A percentile compares a stretch with the other conserved stretches of the same genome.
Evolutionary conservation across 768 basidiomycete genomes (phyloP).

Genomic region (Tricholoma matsutake): DNA sequence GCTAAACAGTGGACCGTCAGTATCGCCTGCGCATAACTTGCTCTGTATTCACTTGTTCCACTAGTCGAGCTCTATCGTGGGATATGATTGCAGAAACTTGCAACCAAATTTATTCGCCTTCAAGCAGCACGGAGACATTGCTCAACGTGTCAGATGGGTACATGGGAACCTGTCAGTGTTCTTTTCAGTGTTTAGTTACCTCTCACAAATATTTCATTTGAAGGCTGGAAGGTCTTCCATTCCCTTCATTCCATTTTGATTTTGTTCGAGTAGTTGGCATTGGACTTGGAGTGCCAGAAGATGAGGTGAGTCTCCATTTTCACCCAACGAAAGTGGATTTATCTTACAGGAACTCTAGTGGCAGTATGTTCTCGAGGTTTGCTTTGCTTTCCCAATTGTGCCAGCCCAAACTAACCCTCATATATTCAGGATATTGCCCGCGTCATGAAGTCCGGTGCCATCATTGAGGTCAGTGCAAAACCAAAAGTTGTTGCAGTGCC

Average conservation of each 20-base stretch:
- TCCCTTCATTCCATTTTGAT: conserved; percentile 54
- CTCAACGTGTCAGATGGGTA: conserved; percentile 58
- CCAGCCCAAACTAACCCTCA: conserved; percentile 5
- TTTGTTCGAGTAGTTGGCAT: conserved; percentile 63
- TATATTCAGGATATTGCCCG: conserved; percentile 58
- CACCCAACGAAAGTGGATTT: not conserved
- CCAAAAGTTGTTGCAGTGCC: not conserved
- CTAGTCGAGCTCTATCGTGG: conserved; percentile 53
- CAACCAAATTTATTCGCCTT: conserved; percentile 49
- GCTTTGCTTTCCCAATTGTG: conserved; percentile 14
- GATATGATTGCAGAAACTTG: conserved; percentile 52
- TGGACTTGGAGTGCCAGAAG: conserved; percentile 69
- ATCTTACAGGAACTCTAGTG: conserved; percentile 38
- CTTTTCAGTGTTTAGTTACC: not conserved
- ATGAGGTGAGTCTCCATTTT: conserved; percentile 42
- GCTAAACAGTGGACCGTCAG: conserved; percentile 64
- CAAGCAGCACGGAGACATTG: conserved; percentile 37
- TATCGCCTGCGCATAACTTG: conserved; percentile 5
- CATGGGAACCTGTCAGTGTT: conserved; percentile 61
- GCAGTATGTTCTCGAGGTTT: conserved; percentile 60
- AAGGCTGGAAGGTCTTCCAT: conserved; percentile 66
- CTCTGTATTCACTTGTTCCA: not conserved
- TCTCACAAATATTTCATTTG: conserved; percentile 5
- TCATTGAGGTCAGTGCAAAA: conserved; percentile 51
- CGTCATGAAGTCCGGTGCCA: conserved; percentile 58